phyloP scores from a whole-genome alignment of 345 rosid genomes.

The Eucalyptus albens region DNA sequence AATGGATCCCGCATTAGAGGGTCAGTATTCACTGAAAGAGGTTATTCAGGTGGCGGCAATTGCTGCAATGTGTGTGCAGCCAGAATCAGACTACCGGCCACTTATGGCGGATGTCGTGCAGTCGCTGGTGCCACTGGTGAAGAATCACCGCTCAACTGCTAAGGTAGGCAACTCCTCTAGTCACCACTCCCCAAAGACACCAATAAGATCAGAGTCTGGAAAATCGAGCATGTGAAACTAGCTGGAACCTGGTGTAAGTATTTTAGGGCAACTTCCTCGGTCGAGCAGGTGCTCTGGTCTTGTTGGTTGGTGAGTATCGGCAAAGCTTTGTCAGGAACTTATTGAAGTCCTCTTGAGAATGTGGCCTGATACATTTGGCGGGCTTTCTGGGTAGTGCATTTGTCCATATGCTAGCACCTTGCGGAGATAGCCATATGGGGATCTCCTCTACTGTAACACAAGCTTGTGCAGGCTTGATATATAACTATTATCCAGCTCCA shows the following conservation, averaged over 20 bases:
- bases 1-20: slow-evolving; percentile 78
- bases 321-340: not conserved
- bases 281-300: not conserved
- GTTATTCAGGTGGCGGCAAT: slow-evolving; percentile 90
- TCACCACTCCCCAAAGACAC: slow-evolving; percentile 31
- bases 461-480: not conserved
- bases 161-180: slow-evolving; percentile 42
- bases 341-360: not conserved
- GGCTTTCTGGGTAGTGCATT: not conserved
- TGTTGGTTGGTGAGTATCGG: not conserved
- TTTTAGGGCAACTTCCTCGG: not conserved
- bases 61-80: slow-evolving; percentile 95
- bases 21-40: slow-evolving; percentile 77
- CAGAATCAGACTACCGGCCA: slow-evolving; percentile 85
- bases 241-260: not conserved
- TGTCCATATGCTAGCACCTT: not conserved
- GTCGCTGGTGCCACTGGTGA: slow-evolving; percentile 72
- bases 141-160: slow-evolving; percentile 39
- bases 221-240: slow-evolving; percentile 17
- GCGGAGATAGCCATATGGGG: not conserved
- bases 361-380: not conserved
- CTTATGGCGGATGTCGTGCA: slow-evolving; percentile 94
- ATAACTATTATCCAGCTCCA: not conserved
- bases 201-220: slow-evolving; percentile 3
- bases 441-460: not conserved